Base-by-base conservation (phyloP, 2,329 filamentous ascomycete species). In the Acrocalymma vagum region DNA sequence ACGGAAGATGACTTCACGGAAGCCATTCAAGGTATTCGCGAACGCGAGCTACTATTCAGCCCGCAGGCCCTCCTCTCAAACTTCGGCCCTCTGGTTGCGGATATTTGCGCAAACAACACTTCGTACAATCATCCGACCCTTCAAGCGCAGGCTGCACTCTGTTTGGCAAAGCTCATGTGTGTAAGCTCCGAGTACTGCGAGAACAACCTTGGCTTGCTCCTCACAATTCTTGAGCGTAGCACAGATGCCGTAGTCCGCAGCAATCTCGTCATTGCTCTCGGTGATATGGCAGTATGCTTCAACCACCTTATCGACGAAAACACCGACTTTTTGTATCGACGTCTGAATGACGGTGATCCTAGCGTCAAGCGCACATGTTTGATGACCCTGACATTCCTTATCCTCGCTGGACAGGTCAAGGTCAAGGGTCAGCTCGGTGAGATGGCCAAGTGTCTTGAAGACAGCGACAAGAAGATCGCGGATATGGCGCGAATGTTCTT, bases 291-390 rank as follows among this genome's bases (percentile, higher is more conserved):
- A 0, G 94, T 99, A 15, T 96, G 92, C 80, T 99, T 99, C 80
- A 99, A 99, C 65, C 94, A 99, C 64, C 82, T 99, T 33, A 96
- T 99, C 57, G 95, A 99, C 64, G 95, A 99, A 73, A 97, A 99
- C 71, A 99, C 94, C 0, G 94, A 99, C 67, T 99, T 97, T 76
- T 73, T 99, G 27, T 99, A 99, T 72, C 86, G 94, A 14, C 85
- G 95, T 13, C 81, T 99, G 6, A 95, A 94, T 11, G 95, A 99
- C 63, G 77, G 82, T 11, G 92, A 96, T 58, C 83, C 84, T 15
- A 93, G 88, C 3, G 94, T 99, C 48, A 99, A 97, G 78, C 85
- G 94, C 9, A 99, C 95, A 0, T 99, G 94, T 71, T 80, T 99
- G 15, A 99, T 97, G 94, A 99, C 95, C 1, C 74, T 99, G 56